Conservation (phyloP, 176 grass and related monocot species). For the Oryza meyeriana region DNA sequence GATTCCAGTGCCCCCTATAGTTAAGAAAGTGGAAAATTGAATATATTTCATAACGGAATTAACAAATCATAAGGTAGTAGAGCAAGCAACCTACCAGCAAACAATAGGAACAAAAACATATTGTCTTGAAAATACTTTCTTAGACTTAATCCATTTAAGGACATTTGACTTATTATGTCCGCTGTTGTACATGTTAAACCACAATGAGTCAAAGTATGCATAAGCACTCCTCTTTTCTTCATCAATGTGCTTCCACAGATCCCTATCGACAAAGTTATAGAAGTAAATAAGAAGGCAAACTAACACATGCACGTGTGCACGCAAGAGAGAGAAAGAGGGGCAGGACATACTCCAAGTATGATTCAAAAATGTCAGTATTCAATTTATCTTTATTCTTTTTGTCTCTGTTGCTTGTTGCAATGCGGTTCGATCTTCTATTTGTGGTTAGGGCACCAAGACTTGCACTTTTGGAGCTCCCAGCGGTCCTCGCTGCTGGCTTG, state of each 20-base stretch:
- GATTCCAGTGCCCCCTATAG: conserved; percentile 87
- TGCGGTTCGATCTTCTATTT: conserved; percentile 31
- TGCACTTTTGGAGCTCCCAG: neutral
- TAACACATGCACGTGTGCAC: neutral
- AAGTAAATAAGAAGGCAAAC: conserved; percentile 28
- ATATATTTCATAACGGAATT: neutral
- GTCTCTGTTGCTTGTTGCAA: conserved; percentile 33
- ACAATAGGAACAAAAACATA: conserved; percentile 92
- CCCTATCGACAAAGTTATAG: conserved; percentile 39
- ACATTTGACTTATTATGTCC: conserved; percentile 50
- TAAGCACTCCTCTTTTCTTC: conserved; percentile 70
- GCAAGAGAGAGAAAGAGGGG: neutral
- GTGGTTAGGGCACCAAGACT: conserved; percentile 30
- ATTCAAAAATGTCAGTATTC: conserved; percentile 65
- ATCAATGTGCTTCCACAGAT: conserved; percentile 69
- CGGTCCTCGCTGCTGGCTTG: conserved; percentile 25
- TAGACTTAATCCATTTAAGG: conserved; percentile 82
- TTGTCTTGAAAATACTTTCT: conserved; percentile 74
- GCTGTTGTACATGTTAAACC: conserved; percentile 74
- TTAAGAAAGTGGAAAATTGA: neutral
- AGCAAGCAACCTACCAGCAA: conserved; percentile 54
- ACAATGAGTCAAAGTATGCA: conserved; percentile 84
- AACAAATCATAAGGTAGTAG: conserved; percentile 14
- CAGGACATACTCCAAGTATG: conserved; percentile 76
- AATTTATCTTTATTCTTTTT: conserved; percentile 58